A percentile compares a stretch with the other conserved stretches of the same genome.
phyloP scores from a whole-genome alignment of 345 rosid genomes.

The Syzygium grande region DNA sequence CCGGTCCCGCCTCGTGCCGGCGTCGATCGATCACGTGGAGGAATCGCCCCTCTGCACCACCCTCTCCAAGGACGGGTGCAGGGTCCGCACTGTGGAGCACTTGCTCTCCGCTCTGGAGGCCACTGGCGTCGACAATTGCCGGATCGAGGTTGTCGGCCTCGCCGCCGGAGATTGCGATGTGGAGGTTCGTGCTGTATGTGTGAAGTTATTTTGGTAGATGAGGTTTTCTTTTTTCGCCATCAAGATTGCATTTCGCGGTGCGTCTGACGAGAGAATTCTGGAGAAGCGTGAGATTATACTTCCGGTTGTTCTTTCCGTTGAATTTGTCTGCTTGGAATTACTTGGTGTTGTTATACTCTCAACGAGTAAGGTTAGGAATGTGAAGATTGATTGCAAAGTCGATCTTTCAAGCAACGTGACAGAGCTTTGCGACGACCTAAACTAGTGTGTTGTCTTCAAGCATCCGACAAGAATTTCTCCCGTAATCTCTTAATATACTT shows the following conservation, averaged over 20 bases:
- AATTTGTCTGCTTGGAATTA: background rate
- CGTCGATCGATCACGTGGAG: constrained; percentile 47
- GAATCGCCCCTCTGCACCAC: constrained; percentile 70
- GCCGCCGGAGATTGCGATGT: constrained; percentile 28
- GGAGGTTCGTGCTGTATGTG: constrained; percentile 31
- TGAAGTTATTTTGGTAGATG: background rate
- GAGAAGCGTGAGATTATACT: background rate
- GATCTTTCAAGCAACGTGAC: background rate
- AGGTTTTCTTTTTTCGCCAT: background rate
- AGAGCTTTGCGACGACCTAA: background rate
- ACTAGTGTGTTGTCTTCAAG: background rate
- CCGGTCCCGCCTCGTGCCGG: constrained; percentile 43
- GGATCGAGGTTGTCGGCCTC: constrained; percentile 37
- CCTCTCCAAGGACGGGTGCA: constrained; percentile 42
- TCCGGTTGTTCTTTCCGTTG: background rate
- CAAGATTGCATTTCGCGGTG: background rate
- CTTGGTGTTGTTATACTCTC: background rate
- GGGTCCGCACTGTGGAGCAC: constrained; percentile 73
- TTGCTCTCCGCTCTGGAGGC: constrained; percentile 88
- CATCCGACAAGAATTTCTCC: background rate
- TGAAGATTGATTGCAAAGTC: background rate
- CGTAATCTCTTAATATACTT: background rate
- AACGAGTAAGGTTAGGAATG: background rate
- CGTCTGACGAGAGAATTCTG: background rate
- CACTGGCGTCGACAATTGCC: constrained; percentile 65